These are phyloP conservation scores for Achaetomiella virescens DNA, from an alignment of 495 filamentous ascomycete species.

Conservation along the genomic window DNA sequence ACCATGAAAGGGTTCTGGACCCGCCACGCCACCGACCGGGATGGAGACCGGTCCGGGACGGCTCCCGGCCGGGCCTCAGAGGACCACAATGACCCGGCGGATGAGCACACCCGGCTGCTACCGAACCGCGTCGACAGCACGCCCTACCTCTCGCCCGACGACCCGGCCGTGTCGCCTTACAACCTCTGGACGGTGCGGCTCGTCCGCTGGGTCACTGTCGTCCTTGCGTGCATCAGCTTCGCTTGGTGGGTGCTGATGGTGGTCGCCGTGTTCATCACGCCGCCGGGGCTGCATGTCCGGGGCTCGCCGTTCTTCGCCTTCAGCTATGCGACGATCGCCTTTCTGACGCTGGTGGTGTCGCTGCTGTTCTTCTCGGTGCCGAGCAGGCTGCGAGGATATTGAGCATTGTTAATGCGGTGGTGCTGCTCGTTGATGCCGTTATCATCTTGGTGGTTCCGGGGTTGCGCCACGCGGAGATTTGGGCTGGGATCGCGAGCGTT, in stretches of 20 bases:
- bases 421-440: constrained; percentile 74
- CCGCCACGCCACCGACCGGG: neutral
- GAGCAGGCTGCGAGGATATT: constrained; percentile 68
- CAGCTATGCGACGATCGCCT: constrained; percentile 65
- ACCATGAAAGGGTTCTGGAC: constrained; percentile 7
- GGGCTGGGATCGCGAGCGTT: constrained; percentile 80
- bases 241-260: constrained; percentile 88
- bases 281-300: constrained; percentile 74
- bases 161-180: constrained; percentile 93
- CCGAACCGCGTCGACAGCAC: constrained; percentile 48
- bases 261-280: constrained; percentile 79
- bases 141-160: constrained; percentile 80
- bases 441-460: constrained; percentile 67
- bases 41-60: neutral
- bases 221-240: constrained; percentile 67
- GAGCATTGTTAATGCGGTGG: constrained; percentile 54
- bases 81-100: constrained; percentile 35
- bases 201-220: constrained; percentile 63
- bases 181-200: constrained; percentile 87
- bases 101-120: constrained; percentile 72
- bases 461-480: constrained; percentile 76
- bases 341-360: constrained; percentile 65
- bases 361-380: constrained; percentile 83
- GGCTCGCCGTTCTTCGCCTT: constrained; percentile 90
- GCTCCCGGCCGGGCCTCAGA: constrained; percentile 1